Base-by-base conservation (phyloP, 2,329 filamentous ascomycete genomes). In the Ceratocystis alfenasii region DNA sequence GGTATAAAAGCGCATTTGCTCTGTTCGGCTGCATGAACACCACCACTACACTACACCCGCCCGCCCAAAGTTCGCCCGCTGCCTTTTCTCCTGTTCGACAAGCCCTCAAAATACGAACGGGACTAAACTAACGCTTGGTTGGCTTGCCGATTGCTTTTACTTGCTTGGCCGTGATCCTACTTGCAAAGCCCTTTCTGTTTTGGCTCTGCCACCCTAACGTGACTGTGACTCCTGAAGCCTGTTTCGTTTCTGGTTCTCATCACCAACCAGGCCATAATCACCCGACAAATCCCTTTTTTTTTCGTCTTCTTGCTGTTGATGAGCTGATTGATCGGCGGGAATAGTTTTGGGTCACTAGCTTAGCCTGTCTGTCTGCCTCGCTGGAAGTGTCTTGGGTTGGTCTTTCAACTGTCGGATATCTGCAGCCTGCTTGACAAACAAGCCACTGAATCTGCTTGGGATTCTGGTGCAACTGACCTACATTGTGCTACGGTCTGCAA, bases 51-150 rank as follows among this genome's bases (percentile, higher is more conserved):
- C 22, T 22, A 20, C 22, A 20, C 3, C 25, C n/a, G 48, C 48
- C 20, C 48, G 22, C 53, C 12, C 22, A 20, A 30, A 15, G 25
- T 57, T n/a, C 22, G 36, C 36, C 15, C 36, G 12, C 36, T 28
- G 28, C 22, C 53, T 57, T 57, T 28, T 57, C 30, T 57, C 53
- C 53, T 33, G 53, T 28, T 57, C 53, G 48, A 50, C 48, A 53
- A n/a, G 15, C 6, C 22, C 53, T 53, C 48, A 20, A 8, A 33
- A 33, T 57, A 57, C 53, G 53, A 33, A 33, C 53, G 1, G 15
- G 28, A 30, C 33, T 28, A n/a, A 30, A 15, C 53, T 7, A 5
- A 17, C 53, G 10, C 15, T 17, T 30, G 22, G 53, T 8, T 57
- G 36, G 12, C 36, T 41, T 41, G 36, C 12, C 2, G 36, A 12